Base-by-base conservation (phyloP, 352 stramenopile genomes). In the Phytopythium helicoides region DNA sequence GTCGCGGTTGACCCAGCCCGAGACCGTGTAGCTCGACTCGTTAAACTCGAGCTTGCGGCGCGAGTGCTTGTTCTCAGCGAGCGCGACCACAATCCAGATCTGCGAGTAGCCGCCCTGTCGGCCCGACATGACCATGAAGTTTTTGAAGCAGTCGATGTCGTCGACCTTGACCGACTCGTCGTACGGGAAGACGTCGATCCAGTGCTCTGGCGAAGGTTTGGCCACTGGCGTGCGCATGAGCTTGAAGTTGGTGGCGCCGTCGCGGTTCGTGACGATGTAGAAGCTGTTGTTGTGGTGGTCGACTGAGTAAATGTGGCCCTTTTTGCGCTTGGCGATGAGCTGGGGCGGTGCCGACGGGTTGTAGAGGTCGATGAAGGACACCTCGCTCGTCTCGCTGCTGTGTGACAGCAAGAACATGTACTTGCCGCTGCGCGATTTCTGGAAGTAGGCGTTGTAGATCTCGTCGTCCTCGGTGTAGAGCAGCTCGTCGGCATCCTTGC, bases 401-500 rank as follows among this genome's bases (percentile, higher is more conserved):
- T 62, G 84, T 16, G 78, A 85, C 54, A 84, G 58, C 40, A 98
- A 71, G 50, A 99, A 82, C 40, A 99, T 73, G 76, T 93, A 99
- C 58, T 93, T 92, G 25, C 81, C 82, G 55, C 94, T 97, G 50
- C 89, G 81, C 23, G 88, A 88, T 71, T 98, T 99, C 42, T 68
- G 64, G 54, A 98, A 93, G 56, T 83, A 86, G 16, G 96, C 68
- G 64, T 82, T 97, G 67, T 92, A 99, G 16, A 97, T 70, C 59
- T 97, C 87, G 76, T 99, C 95, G 16, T 82, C 62, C 70, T 99
- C 96, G 47, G 92, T 93, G 71, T 97, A 97, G 0, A 99, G 60
- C 42, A 98, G 74, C 56, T 96, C 73, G 67, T 98, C 90, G 15
- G 63, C 54, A 7, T 66, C 54, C 50, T 70, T 61, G 52, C 46